These are phyloP conservation scores for Fomitopsis schrenkii DNA, from an alignment of 1,284 basidiomycete genomes.

Conservation along the genomic window DNA sequence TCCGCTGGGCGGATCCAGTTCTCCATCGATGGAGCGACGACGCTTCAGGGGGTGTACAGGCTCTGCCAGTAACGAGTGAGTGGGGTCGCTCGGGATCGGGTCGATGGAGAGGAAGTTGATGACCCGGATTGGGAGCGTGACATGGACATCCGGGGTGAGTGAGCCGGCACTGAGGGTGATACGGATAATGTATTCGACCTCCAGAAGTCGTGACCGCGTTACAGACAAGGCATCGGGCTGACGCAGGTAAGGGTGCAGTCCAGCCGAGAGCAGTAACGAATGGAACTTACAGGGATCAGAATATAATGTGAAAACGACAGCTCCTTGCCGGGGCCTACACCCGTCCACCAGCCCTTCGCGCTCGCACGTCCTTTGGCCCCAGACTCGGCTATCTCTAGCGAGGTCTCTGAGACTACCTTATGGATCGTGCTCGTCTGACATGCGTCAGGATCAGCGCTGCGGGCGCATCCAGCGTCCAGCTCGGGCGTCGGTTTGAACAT, in stretches of 20 bases:
- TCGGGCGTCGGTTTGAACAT: constrained; percentile 58
- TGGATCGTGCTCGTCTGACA: constrained; percentile 58
- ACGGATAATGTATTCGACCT: constrained; percentile 76
- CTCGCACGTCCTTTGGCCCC: constrained; percentile 68
- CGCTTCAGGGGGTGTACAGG: constrained; percentile 14
- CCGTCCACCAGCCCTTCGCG: constrained; percentile 86
- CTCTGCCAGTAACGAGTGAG: constrained; percentile 21
- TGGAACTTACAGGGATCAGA: constrained; percentile 65
- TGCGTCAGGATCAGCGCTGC: constrained; percentile 42
- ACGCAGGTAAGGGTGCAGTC: not conserved
- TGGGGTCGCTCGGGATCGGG: constrained; percentile 50
- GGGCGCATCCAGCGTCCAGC: constrained; percentile 33
- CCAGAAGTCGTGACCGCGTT: constrained; percentile 70
- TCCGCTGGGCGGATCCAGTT: not conserved
- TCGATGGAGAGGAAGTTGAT: constrained; percentile 82
- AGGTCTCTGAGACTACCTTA: constrained; percentile 64
- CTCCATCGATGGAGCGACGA: constrained; percentile 9
- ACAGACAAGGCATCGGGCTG: constrained; percentile 72
- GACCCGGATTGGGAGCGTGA: constrained; percentile 69
- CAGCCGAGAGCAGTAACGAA: not conserved
- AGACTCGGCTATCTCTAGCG: constrained; percentile 64
- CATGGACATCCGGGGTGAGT: constrained; percentile 61
- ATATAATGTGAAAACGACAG: constrained; percentile 62
- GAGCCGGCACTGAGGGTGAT: constrained; percentile 66
- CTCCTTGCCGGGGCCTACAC: constrained; percentile 62